A percentile compares a stretch with the other conserved stretches of the same genome.
Conservation (phyloP, 768 basidiomycete species). For the Roridomyces roridus region DNA sequence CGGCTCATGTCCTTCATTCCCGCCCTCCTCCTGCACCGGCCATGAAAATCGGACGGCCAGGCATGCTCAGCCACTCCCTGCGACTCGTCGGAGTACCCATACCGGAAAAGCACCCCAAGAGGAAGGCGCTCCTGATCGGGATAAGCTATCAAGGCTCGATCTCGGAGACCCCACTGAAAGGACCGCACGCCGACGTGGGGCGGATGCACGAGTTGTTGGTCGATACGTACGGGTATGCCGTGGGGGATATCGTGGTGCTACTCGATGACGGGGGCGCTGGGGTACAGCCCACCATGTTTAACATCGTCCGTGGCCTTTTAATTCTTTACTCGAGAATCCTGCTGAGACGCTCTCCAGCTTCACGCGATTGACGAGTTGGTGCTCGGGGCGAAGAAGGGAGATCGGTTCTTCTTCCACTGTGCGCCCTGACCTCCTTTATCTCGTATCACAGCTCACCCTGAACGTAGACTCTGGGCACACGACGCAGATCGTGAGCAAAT, state of each 20-base stretch:
- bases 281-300: constrained; percentile 15
- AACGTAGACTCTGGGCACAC: constrained; percentile 52
- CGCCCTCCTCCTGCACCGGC: too few relatives aligned
- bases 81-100: not conserved
- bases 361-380: constrained; percentile 51
- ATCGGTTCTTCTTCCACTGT: constrained; percentile 68
- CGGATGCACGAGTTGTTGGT: constrained; percentile 8
- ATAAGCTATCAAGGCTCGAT: not conserved
- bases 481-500: constrained; percentile 37
- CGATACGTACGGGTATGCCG: constrained; percentile 7
- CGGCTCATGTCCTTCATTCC: too few relatives aligned
- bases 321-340: not conserved
- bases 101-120: not conserved
- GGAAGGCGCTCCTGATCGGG: constrained; percentile 21
- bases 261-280: constrained; percentile 8
- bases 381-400: constrained; percentile 47
- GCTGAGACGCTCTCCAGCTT: constrained; percentile 40
- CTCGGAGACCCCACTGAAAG: not conserved
- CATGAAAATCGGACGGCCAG: constrained; percentile 16
- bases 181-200: constrained; percentile 16
- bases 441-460: not conserved
- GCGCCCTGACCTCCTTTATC: constrained; percentile 17
- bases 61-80: not conserved
- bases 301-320: constrained; percentile 15
- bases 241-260: constrained; percentile 6